Evolutionary conservation across 768 basidiomycete species (phyloP).

Genomic region (Leucocoprinus sp.): DNA sequence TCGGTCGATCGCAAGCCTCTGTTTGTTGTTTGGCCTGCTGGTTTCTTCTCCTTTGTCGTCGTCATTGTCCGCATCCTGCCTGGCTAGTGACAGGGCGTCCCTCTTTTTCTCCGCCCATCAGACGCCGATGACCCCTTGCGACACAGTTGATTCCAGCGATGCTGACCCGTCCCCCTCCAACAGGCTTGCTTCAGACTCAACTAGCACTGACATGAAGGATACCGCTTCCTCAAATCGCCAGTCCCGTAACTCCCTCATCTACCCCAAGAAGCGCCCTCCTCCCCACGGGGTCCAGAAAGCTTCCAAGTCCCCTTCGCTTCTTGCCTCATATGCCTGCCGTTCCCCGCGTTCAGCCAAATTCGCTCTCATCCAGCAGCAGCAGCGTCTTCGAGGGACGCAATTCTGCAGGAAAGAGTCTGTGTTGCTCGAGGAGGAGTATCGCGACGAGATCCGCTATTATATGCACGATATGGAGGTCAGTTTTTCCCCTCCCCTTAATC

Average conservation of each 20-base stretch:
- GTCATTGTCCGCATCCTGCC: background rate
- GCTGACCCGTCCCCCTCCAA: slow-evolving; percentile 21
- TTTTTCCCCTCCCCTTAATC: slow-evolving; percentile 12
- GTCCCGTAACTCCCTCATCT: slow-evolving; percentile 56
- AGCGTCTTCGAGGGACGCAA: slow-evolving; percentile 63
- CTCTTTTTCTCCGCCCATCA: slow-evolving; percentile 14
- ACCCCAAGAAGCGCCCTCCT: slow-evolving; percentile 82
- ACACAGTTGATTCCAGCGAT: slow-evolving; percentile 18
- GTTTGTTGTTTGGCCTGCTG: slow-evolving; percentile 3
- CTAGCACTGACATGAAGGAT: slow-evolving; percentile 69
- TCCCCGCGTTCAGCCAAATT: slow-evolving; percentile 62
- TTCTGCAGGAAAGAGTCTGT: slow-evolving; percentile 62
- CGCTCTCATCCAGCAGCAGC: slow-evolving; percentile 44
- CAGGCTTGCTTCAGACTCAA: slow-evolving; percentile 37
- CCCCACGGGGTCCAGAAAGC: slow-evolving; percentile 69
- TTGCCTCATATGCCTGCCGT: slow-evolving; percentile 44
- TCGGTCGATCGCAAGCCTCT: slow-evolving; percentile 7
- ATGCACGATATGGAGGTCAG: slow-evolving; percentile 99
- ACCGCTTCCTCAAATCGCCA: slow-evolving; percentile 48
- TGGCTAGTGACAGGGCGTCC: slow-evolving; percentile 3
- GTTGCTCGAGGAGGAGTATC: slow-evolving; percentile 91
- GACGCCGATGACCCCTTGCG: slow-evolving; percentile 18
- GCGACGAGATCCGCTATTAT: slow-evolving; percentile 84
- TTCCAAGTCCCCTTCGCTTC: slow-evolving; percentile 49
- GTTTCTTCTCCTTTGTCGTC: background rate